phyloP scores from a whole-genome alignment of 768 basidiomycete species.

The Russula griseocarnosa region DNA sequence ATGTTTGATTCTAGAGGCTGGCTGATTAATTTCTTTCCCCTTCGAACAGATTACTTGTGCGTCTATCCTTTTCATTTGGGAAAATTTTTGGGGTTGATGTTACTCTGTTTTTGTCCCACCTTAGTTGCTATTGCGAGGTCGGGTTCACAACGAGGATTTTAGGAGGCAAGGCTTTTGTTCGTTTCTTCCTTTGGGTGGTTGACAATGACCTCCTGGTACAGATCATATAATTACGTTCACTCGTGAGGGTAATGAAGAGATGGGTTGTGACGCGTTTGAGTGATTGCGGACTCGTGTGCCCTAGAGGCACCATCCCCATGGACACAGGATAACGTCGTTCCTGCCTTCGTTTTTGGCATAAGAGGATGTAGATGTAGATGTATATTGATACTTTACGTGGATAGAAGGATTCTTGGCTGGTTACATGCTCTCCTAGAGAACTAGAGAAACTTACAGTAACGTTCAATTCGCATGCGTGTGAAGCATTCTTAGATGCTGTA shows the following conservation, averaged over 20 bases:
- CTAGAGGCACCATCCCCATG: background rate
- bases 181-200: background rate
- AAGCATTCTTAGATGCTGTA: too few species aligned
- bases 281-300: slow-evolving; percentile 6
- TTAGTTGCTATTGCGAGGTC: slow-evolving; percentile 13
- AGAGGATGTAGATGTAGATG: background rate
- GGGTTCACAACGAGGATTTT: slow-evolving; percentile 8
- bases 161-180: background rate
- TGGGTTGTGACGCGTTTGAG: slow-evolving; percentile 46
- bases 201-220: slow-evolving; percentile 27
- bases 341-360: background rate
- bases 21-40: too few species aligned
- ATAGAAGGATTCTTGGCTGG: too few species aligned
- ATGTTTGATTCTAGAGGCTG: background rate
- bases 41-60: slow-evolving; percentile 8
- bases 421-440: background rate
- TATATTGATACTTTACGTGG: background rate
- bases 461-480: too few species aligned
- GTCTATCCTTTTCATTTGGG: background rate
- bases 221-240: slow-evolving; percentile 63
- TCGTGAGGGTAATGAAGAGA: slow-evolving; percentile 59
- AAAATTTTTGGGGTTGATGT: background rate
- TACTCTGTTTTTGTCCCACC: background rate
- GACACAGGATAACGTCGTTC: too few species aligned
- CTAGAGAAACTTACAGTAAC: too few species aligned